Evolutionary conservation across 1,284 basidiomycete genomes (phyloP).

Genomic region (Ustilago nuda): DNA sequence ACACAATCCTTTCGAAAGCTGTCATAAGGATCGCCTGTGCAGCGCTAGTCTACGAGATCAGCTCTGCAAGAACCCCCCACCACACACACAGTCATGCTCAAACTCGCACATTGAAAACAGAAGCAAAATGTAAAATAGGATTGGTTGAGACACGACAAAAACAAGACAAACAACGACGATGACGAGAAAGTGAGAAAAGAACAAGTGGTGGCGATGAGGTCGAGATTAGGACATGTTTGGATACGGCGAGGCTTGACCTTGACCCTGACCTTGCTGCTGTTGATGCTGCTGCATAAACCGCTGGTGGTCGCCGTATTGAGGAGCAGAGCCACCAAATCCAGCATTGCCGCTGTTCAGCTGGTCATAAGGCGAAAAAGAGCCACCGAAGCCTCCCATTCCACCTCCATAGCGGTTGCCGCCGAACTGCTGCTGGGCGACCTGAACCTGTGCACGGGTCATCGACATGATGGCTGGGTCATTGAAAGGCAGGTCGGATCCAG

Average conservation of each 20-base stretch:
- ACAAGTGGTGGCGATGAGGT: not conserved
- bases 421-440: constrained; percentile 45
- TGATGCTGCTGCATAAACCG: constrained; percentile 42
- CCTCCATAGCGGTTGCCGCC: constrained; percentile 38
- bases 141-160: constrained; percentile 6
- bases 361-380: constrained; percentile 46
- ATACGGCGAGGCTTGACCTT: constrained; percentile 27
- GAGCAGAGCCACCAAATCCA: constrained; percentile 29
- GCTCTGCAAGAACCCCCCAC: no score
- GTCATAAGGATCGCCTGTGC: no score
- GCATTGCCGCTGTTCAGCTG: constrained; percentile 36
- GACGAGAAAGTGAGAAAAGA: not conserved
- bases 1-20: no score
- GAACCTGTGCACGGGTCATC: constrained; percentile 55
- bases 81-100: not conserved
- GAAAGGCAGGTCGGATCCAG: constrained; percentile 45
- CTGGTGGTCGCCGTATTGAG: constrained; percentile 37
- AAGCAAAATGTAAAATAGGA: constrained; percentile 7
- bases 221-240: constrained; percentile 36
- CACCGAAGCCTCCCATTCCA: constrained; percentile 29
- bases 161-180: constrained; percentile 3
- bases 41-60: no score
- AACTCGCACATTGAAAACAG: no score
- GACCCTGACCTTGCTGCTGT: constrained; percentile 29
- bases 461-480: constrained; percentile 63